Evolutionary conservation across 495 filamentous ascomycete genomes (phyloP), one percentile per base, ranked within the genome.

Genomic region (Penicillium argentinense): DNA sequence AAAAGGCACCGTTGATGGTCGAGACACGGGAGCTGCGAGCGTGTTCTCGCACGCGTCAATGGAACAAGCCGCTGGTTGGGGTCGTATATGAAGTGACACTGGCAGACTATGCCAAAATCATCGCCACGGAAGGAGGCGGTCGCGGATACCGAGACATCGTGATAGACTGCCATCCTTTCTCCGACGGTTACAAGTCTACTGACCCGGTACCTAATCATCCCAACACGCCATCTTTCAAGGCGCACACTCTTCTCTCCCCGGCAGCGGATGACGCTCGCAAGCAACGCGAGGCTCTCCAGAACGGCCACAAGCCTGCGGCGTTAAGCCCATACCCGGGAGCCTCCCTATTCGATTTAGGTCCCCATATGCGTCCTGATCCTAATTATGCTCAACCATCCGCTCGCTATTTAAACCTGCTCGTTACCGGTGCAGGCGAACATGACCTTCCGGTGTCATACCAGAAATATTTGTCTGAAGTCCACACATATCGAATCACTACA

Each of bases 11-110:
- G n/a, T 54, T 76, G 52, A n/a, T 67, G 14, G n/a, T 32, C 17
- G 25, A 41, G 17, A 54, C 54, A 16, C 42, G 17, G 22, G 42
- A 54, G 13, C 11, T 29, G 2, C 53, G 17, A 28, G 17, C 19
- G 39, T 2, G n/a, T 29, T 14, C 9, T 26, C 13, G 50, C 11
- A 33, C 77, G 57, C 67, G 69, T 34, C 71, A 58, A 21, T 91
- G 89, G 88, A 67, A 79, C 48, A 88, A 87, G 51, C 88, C 89
- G 13, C 76, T 98, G 9, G 77, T 96, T 33, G 93, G 93, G 32
- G 87, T 96, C 16, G 93, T 97, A 25, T 98, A 98, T 75, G 90
- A 97, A 69, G 85, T 97, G 19, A 93, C 89, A 2, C 63, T 70
- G 2, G 57, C 71, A 5, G 93, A 98, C 72, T 98, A 86, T 60